These are phyloP conservation scores for Aspergillus steynii DNA, from an alignment of 495 filamentous ascomycete genomes.

Conservation along the genomic window DNA sequence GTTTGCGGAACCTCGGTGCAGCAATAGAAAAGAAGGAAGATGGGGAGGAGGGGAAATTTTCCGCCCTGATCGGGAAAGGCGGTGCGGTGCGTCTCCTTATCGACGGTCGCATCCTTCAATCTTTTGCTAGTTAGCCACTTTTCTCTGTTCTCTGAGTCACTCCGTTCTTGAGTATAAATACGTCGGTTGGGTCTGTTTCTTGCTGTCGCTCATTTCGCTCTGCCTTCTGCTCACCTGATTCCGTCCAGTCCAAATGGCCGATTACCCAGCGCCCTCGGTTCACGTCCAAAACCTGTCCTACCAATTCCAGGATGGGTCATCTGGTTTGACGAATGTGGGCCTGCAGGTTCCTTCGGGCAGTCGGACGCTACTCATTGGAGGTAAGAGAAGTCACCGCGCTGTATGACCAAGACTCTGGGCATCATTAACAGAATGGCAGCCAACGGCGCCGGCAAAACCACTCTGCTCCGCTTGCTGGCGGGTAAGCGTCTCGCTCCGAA, in stretches of 20 bases:
- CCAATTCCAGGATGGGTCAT: slow-evolving; percentile 78
- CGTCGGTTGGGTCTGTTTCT: not conserved
- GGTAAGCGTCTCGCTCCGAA: slow-evolving; percentile 88
- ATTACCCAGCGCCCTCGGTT: slow-evolving; percentile 55
- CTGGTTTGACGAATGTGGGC: slow-evolving; percentile 67
- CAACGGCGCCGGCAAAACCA: slow-evolving; percentile 97
- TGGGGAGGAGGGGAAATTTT: not conserved
- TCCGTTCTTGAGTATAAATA: not conserved
- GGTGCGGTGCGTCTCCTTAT: slow-evolving; percentile 8
- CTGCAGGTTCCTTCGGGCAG: slow-evolving; percentile 78
- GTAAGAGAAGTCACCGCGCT: slow-evolving; percentile 35
- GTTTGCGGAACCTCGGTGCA: not conserved
- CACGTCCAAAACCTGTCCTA: slow-evolving; percentile 76
- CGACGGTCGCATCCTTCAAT: slow-evolving; percentile 4
- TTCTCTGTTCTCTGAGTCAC: not conserved
- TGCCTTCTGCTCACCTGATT: not conserved
- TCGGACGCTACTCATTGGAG: slow-evolving; percentile 90
- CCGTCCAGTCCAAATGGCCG: slow-evolving; percentile 3
- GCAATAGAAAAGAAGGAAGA: not conserved
- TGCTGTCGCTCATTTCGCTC: not conserved
- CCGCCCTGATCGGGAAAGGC: slow-evolving; percentile 6
- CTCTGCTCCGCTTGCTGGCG: slow-evolving; percentile 84
- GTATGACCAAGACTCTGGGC: not conserved
- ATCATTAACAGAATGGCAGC: slow-evolving; percentile 46
- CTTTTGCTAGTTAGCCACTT: not conserved